Conservation (phyloP, 345 rosid genomes). For the Kernera saxatilis region DNA sequence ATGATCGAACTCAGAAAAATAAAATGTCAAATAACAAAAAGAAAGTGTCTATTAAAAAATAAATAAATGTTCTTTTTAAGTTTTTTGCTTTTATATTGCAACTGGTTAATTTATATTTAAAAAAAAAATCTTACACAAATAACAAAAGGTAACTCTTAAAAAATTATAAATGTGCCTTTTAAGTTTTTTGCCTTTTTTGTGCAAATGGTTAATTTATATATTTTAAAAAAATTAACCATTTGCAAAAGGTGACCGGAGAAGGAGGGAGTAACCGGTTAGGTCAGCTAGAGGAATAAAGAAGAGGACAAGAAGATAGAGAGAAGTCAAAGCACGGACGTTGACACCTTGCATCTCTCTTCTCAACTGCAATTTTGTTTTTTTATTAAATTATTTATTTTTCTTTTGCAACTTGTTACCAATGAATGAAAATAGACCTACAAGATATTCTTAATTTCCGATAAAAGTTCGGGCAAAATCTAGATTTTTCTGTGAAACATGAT, state of each 20-base stretch:
- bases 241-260: constrained; percentile 23
- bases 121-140: not conserved
- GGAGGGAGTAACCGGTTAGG: constrained; percentile 25
- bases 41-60: not conserved
- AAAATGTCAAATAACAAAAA: not conserved
- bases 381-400: not conserved
- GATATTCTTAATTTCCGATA: constrained; percentile 1
- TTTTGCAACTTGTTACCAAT: constrained; percentile 12
- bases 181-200: not conserved
- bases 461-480: not conserved
- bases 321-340: constrained; percentile 36
- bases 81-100: not conserved
- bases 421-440: constrained; percentile 8
- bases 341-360: constrained; percentile 28
- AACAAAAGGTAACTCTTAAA: not conserved
- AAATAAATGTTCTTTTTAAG: not conserved
- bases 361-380: constrained; percentile 21
- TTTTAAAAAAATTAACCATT: no score
- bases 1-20: not conserved
- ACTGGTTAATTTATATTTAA: not conserved
- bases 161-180: not conserved
- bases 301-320: constrained; percentile 18
- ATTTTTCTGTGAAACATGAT: not conserved
- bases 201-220: not conserved
- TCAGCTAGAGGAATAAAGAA: constrained; percentile 21